Percentiles rank a stretch among this genome's conserved stretches.
These are phyloP conservation scores for Zelonia costaricensis DNA, from an alignment of 208 protist genomes.

Conservation along the genomic window DNA sequence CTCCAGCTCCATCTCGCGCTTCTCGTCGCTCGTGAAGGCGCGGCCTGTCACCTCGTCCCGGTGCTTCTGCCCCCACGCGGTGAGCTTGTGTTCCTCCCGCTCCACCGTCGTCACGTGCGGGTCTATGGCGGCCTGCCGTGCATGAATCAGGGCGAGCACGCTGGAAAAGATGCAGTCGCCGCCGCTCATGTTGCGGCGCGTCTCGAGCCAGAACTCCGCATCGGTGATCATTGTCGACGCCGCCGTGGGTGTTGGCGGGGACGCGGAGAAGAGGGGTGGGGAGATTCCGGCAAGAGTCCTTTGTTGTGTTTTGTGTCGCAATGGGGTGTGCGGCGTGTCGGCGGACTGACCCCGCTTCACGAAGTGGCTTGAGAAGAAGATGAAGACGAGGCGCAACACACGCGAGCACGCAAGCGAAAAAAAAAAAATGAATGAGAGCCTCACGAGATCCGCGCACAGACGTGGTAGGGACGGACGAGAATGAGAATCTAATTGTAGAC, in stretches of 20 bases:
- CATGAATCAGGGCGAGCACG: constrained; percentile 70
- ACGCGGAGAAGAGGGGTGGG: neutral
- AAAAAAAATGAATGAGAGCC: too few species aligned
- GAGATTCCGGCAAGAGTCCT: neutral
- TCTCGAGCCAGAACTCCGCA: constrained; percentile 87
- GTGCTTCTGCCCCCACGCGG: constrained; percentile 26
- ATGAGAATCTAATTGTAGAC: too few species aligned
- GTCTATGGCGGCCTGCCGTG: constrained; percentile 57
- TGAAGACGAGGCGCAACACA: too few species aligned
- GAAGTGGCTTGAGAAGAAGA: too few species aligned
- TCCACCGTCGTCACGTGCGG: constrained; percentile 34
- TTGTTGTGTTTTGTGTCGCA: too few species aligned
- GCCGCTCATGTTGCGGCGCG: constrained; percentile 47
- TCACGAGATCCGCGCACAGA: too few species aligned
- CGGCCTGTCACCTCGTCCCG: constrained; percentile 39
- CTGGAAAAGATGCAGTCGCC: constrained; percentile 71
- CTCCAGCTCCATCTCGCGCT: constrained; percentile 25
- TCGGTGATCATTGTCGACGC: constrained; percentile 90
- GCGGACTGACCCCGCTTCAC: too few species aligned
- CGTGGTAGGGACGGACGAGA: too few species aligned
- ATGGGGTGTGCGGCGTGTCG: too few species aligned
- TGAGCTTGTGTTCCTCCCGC: constrained; percentile 38
- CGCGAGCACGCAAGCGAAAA: too few species aligned
- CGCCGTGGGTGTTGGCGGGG: too few species aligned
- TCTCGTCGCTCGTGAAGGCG: constrained; percentile 30